These are phyloP conservation scores for Zasmidium citrigriseum DNA, from an alignment of 2,329 filamentous ascomycete species.

Conservation along the genomic window DNA sequence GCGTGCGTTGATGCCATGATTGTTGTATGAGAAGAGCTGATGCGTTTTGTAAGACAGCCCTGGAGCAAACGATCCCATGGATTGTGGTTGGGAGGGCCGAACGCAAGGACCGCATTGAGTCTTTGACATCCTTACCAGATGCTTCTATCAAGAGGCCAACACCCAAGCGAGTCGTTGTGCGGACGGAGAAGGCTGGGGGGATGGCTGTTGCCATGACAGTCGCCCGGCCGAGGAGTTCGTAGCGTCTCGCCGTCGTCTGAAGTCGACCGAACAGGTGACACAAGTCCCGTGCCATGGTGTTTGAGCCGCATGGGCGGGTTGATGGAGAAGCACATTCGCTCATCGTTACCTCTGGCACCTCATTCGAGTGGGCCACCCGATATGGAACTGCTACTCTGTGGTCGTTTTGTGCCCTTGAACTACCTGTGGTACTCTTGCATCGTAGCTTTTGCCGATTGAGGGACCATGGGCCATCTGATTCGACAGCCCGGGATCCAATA, in stretches of 20 bases:
- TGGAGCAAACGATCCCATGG: not conserved
- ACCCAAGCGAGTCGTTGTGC: not conserved
- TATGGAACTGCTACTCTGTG: too few species aligned
- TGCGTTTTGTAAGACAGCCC: not conserved
- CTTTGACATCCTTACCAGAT: not conserved
- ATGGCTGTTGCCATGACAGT: not conserved
- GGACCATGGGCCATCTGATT: not conserved
- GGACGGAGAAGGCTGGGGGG: not conserved
- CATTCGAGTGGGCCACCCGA: not conserved
- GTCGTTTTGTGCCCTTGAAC: too few species aligned
- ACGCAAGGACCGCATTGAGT: not conserved
- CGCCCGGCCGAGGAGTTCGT: too few species aligned
- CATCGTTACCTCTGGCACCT: not conserved
- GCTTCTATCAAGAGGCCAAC: not conserved
- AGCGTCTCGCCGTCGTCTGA: too few species aligned
- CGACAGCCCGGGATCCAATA: not conserved
- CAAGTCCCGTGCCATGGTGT: not conserved
- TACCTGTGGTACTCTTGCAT: too few species aligned
- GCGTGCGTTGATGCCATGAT: not conserved
- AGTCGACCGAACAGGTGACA: not conserved
- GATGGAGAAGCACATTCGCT: not conserved
- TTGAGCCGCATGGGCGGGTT: not conserved
- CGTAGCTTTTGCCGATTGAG: too few species aligned
- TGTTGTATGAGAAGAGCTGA: not conserved
- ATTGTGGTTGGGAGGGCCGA: not conserved